Base-by-base conservation (phyloP, 345 rosid genomes). In the Salix purpurea region DNA sequence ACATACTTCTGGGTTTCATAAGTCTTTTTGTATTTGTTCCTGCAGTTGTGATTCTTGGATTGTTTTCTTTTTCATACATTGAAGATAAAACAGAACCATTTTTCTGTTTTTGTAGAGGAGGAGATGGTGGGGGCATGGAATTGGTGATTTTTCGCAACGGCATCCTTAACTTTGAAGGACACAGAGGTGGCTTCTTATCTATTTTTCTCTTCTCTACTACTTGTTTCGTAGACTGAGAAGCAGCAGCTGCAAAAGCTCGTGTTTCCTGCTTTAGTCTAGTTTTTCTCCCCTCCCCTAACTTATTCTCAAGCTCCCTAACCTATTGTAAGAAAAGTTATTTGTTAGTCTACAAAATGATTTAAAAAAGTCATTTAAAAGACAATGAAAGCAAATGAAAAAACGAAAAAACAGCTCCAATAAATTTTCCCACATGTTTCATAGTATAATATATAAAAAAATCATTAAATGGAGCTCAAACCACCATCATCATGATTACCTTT, bases 231-330 rank as follows among this genome's bases (percentile, higher is more conserved):
- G 83, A 42, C 80, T 88, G 83, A 28, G 88, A 75, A 77, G 97
- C 77, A 72, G 82, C 80, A 1, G 92, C 80, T 2, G 44, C 44
- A 48, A 90, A 81, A 68, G 86, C 88, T 88, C 91, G 84, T 2
- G 92, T 86, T 84, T 92, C 94, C 77, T 91, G 94, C 85, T 90
- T 93, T 52, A 96, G 65, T 87, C 98, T 93, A 86, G 84, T 83
- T 91, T 93, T 85, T 40, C 44, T 32, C 0, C 0, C 34, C 34
- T 32, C 34, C 34, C 85, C 91, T 67, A 96, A 77, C 76, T 90
- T 97, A 77, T 71, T 86, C 79, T 96, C 99, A 32, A 96, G 89
- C 78, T 93, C 98, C 71, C 92, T 88, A 39, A 89, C 94, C 99
- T 96, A 77, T 48, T 52, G 12, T 32, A 34, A 34, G 21, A 6